Conservation (phyloP, 305 asterid genomes). For the Rubia peregrina region DNA sequence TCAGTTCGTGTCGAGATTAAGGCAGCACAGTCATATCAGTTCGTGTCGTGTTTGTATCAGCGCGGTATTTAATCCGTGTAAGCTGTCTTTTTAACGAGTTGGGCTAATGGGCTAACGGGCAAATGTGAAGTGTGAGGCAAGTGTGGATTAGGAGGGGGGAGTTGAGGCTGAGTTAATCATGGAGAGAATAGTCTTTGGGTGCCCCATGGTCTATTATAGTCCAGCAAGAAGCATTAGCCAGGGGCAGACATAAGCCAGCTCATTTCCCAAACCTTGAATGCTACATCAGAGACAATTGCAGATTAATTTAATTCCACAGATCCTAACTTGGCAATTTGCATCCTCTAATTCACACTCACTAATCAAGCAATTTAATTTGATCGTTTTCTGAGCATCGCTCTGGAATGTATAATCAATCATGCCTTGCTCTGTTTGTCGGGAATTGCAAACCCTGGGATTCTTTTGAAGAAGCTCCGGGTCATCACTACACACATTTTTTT, state of each 20-base stretch:
- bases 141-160: background rate
- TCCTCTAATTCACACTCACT: background rate
- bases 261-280: constrained; percentile 23
- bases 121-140: too few relatives aligned
- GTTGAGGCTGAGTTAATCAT: background rate
- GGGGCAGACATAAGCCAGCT: constrained; percentile 31
- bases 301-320: constrained; percentile 17
- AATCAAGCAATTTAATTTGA: background rate
- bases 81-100: too few relatives aligned
- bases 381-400: background rate
- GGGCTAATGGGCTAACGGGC: too few relatives aligned
- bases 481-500: constrained; percentile 16
- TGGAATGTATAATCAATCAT: background rate
- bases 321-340: constrained; percentile 15
- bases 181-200: constrained; percentile 14
- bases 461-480: constrained; percentile 4
- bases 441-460: constrained; percentile 14
- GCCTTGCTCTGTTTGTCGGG: constrained; percentile 20
- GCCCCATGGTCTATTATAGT: constrained; percentile 20
- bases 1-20: too few relatives aligned
- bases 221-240: constrained; percentile 31
- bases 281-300: constrained; percentile 20
- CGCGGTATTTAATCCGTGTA: too few relatives aligned
- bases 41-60: too few relatives aligned
- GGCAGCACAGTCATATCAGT: too few relatives aligned